Base-by-base conservation (phyloP, 2,329 filamentous ascomycete species). In the Trichoderma guizhouense region DNA sequence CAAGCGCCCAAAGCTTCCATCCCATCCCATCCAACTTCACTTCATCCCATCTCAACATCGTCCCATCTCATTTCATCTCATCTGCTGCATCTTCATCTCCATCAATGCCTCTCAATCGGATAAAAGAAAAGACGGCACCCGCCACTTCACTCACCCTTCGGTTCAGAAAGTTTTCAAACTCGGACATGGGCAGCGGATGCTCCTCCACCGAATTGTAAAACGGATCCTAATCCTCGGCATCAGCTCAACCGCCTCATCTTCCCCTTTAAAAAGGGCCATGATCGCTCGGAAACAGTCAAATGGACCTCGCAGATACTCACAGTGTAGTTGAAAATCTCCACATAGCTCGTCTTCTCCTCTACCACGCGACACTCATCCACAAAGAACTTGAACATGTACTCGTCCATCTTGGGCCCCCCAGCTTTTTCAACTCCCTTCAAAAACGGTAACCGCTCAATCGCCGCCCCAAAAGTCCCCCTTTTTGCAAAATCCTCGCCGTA, bases 321-420 rank as follows among this genome's bases (percentile, higher is more conserved):
- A 77, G 87, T 86, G 75, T 88, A 90, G 74, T 89, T 90, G 75
- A 88, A 84, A 47, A 89, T 87, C 77, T 90, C 86, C 28, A 90
- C 74, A 77, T 88, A 90, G 74, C 81, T 84, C 21, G 87, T 89
- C 69, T 79, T 80, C 78, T 90, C 88, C 4, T 79, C 73, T 62
- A 89, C 85, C 36, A 82, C 81, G 26, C 79, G 82, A 77, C 86
- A 89, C 60, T 83, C 78, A 11, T 81, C 76, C 72, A 90, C 82
- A 76, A 85, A 84, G 36, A 79, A 75, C 73, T 82, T 80, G 75
- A 89, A 89, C 79, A 89, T 84, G 77, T 88, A 89, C 75, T 89
- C 86, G 78, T 90, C 88, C 88, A 90, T 89, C 30, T 72, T 77
- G 7, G 18, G 28, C 64, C 64, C 18, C 18, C 18, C 39, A n/a